Evolutionary conservation across 2,329 filamentous ascomycete species (phyloP), one percentile per base, ranked within the genome.

Genomic region (Cladophialophora immunda): DNA sequence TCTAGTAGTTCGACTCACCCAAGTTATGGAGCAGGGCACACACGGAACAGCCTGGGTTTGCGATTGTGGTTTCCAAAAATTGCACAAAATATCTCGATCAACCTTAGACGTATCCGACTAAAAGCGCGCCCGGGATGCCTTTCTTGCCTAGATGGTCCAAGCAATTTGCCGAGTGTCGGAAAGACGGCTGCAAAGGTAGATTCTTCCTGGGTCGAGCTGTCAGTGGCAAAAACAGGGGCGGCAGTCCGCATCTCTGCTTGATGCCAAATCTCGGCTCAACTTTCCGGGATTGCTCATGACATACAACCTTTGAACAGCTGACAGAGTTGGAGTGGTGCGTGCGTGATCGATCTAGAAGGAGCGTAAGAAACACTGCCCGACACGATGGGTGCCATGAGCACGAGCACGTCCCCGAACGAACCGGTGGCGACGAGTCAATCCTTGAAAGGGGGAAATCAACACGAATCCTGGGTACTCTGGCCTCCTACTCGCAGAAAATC

Each of bases 361-460:
- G 38, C 4, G n/a, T 8, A 45, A n/a, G n/a, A n/a, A n/a, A n/a
- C n/a, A n/a, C n/a, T n/a, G n/a, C n/a, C n/a, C n/a, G n/a, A n/a
- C n/a, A n/a, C n/a, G n/a, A 19, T 19, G 38, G 15, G 38, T 3
- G 38, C 38, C 45, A 4, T 25, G 45, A 22, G 45, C 45, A 50
- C 22, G 38, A 19, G 38, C 9, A 7, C 34, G 19, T 19, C 38
- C 17, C 1, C n/a, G 38, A 45, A 7, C 38, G 45, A 50, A 50
- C 45, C 11, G 45, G 45, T 50, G 45, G 45, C 22, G 19, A 50
- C 11, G 19, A 50, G 15, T 4, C 32, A 53, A 19, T 5, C 15
- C 25, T 17, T 32, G 38, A 47, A 50, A 59, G 38, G 57, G 38
- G 57, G 57, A 58, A 58, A 58, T 45, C 32, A 59, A 59, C 7